Percentiles rank a stretch among this genome's conserved stretches.
Evolutionary conservation across 1,284 basidiomycete genomes (phyloP).

Genomic region (Takashimella tepidaria): DNA sequence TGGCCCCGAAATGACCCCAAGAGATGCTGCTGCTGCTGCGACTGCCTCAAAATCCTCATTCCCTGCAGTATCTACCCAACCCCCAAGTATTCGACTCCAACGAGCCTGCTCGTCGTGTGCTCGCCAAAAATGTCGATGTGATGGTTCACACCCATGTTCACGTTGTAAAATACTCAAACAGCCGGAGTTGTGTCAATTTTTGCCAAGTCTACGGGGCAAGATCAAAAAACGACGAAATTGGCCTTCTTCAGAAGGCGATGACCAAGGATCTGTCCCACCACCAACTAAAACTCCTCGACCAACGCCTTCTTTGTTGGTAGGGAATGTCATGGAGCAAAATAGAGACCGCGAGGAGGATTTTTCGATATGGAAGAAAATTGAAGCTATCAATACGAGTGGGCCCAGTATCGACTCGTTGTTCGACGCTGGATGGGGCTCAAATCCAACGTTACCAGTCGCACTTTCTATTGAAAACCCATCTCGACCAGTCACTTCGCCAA

Average conservation of each 20-base stretch:
- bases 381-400: not conserved
- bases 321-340: conserved; percentile 2
- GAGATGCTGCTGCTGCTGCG: no score
- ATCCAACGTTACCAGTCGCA: not conserved
- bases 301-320: not conserved
- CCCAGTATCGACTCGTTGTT: not conserved
- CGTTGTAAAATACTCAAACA: conserved; percentile 15
- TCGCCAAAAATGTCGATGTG: conserved; percentile 25
- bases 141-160: conserved; percentile 26
- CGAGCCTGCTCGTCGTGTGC: conserved; percentile 26
- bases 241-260: not conserved
- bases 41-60: no score
- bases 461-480: not conserved
- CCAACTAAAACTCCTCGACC: not conserved
- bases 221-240: conserved; percentile 15
- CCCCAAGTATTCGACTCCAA: not conserved
- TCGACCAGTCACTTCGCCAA: not conserved
- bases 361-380: not conserved
- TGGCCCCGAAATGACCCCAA: no score
- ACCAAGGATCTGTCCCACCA: conserved; percentile 2
- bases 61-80: no score
- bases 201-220: conserved; percentile 31
- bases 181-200: conserved; percentile 18
- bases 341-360: conserved; percentile 2
- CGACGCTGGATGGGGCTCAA: not conserved